phyloP scores from a whole-genome alignment of 2,329 filamentous ascomycete genomes.

The Celoporthe dispersa region DNA sequence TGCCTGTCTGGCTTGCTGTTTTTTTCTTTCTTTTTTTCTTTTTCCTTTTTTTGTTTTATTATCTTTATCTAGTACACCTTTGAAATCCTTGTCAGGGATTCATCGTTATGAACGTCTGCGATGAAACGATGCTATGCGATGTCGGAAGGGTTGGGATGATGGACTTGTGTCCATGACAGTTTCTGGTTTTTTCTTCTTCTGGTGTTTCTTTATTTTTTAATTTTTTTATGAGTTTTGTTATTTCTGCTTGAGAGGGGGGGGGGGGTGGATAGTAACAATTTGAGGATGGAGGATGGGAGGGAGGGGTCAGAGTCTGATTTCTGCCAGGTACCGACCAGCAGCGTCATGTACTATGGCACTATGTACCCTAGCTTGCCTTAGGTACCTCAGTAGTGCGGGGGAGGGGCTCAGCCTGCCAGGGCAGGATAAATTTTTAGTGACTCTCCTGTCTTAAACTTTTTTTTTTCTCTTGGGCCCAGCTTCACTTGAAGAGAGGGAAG shows the following conservation, averaged over 20 bases:
- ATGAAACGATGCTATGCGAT: too few species aligned
- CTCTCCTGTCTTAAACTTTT: slow-evolving; percentile 9
- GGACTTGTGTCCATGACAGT: too few species aligned
- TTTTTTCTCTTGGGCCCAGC: slow-evolving; percentile 5
- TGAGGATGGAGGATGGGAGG: too few species aligned
- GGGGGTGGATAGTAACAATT: not conserved
- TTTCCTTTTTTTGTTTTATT: too few species aligned
- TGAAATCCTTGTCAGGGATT: too few species aligned
- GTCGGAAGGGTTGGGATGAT: too few species aligned
- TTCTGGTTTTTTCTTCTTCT: too few species aligned
- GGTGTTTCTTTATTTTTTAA: too few species aligned
- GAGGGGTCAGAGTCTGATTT: not conserved
- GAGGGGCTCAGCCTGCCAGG: slow-evolving; percentile 26
- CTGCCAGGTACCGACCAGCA: not conserved
- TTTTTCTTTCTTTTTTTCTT: too few species aligned
- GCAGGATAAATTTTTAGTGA: slow-evolving; percentile 28
- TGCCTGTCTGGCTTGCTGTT: too few species aligned
- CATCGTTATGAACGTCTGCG: too few species aligned
- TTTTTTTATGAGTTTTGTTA: not conserved
- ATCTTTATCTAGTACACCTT: too few species aligned
- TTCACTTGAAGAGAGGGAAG: slow-evolving; percentile 15
- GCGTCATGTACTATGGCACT: not conserved
- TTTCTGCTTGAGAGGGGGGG: not conserved
- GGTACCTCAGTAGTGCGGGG: slow-evolving; percentile 23
- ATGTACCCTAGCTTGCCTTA: not conserved